These are phyloP conservation scores for Misopates orontium DNA, from an alignment of 257 asterid genomes.

Conservation along the genomic window DNA sequence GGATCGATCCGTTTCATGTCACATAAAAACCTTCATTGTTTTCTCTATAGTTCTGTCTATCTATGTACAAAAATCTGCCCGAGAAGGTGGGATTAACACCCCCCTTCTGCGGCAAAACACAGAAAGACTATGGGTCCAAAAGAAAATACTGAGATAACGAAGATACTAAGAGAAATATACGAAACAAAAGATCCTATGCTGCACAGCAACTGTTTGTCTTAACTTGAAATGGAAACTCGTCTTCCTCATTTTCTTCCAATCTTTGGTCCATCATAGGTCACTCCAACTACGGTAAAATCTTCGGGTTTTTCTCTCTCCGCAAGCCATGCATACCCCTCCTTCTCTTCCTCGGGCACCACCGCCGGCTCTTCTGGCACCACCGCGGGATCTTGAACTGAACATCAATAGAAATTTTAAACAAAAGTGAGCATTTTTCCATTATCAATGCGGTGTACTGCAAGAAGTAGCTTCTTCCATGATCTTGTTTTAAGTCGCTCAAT, in stretches of 20 bases:
- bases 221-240: constrained; percentile 8
- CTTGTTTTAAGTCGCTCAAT: no score
- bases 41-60: constrained; percentile 16
- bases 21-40: neutral
- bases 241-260: constrained; percentile 43
- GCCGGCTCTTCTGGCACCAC: constrained; percentile 29
- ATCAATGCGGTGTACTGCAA: no score
- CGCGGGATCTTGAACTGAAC: constrained; percentile 35
- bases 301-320: constrained; percentile 75
- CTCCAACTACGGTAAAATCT: constrained; percentile 56
- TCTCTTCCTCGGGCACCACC: constrained; percentile 33
- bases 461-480: no score
- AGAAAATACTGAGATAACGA: neutral
- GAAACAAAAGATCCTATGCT: constrained; percentile 16
- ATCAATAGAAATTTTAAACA: neutral
- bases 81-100: no score
- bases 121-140: constrained; percentile 28
- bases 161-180: neutral
- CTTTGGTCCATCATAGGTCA: constrained; percentile 65
- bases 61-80: no score
- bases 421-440: constrained; percentile 1
- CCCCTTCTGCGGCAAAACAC: no score
- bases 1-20: constrained; percentile 15
- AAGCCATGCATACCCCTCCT: constrained; percentile 68
- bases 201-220: constrained; percentile 7